Base-by-base conservation (phyloP, 257 asterid genomes). In the Solanum megistacrolobum region DNA sequence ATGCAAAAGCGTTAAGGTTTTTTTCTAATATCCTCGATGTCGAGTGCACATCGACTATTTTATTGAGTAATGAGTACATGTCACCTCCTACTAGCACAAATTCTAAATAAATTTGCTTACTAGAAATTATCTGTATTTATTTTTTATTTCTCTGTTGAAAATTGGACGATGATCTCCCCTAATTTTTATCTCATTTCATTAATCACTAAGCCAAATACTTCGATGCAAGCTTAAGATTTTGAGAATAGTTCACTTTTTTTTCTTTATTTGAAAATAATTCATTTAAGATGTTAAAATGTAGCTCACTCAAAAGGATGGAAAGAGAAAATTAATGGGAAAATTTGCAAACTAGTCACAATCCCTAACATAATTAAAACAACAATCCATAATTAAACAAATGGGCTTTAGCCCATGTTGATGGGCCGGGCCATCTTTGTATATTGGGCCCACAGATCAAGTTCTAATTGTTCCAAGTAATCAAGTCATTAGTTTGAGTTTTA, bases 1-100 rank as follows among this genome's bases (percentile, higher is more conserved):
- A 23, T 23, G 66, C 66, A 58, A 58, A 58, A 58, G 5, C 25
- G 3, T 58, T 52, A 52, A 52, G 1, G 1, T 6, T 20, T 16
- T 13, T 8, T 58, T 58, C 23, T 20, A 7, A 55, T 55, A 55
- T 18, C 66, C 66, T 20, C 25, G 16, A 9, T 65, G 74, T 66
- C 20, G 2, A 2, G 20, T 66, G 5, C 5, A 12, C 3, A 12
- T 25, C 74, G 9, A 27, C 35, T 66, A 12, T 12, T 66, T 66
- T 31, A 66, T 12, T 27, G 35, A 27, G 35, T 27, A 66, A 1
- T 27, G 35, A 27, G 7, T 27, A 68, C 4, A n/a, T 10, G 32
- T 27, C 12, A 60, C 32, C 0, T 65, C 2, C 2, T n/a, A 0
- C 0, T 7, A 10, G 3, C 4, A 65, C 16, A 25, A n/a, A n/a